A percentile compares a stretch with the other conserved stretches of the same genome.
Evolutionary conservation across 2,329 filamentous ascomycete species (phyloP).

Genomic region (Sporothrix brunneoviolacea): DNA sequence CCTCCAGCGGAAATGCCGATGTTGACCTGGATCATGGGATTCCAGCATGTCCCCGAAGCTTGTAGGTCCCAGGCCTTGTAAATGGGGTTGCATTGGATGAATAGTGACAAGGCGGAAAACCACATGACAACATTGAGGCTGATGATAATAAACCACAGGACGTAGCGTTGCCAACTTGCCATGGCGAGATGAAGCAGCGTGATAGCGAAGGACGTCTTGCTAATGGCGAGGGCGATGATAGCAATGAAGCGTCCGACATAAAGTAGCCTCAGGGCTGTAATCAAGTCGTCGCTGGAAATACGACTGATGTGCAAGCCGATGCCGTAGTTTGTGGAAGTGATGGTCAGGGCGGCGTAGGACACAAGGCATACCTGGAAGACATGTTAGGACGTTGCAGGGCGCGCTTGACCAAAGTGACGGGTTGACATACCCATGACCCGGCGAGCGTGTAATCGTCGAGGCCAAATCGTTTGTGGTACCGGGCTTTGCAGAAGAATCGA

Average conservation of each 20-base stretch:
- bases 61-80: constrained; percentile 14
- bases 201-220: constrained; percentile 23
- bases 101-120: constrained; percentile 17
- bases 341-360: constrained; percentile 14
- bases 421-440: no score
- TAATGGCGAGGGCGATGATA: constrained; percentile 20
- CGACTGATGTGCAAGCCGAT: constrained; percentile 15
- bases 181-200: constrained; percentile 20
- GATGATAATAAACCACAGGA: constrained; percentile 21
- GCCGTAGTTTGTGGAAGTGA: constrained; percentile 15
- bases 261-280: constrained; percentile 16
- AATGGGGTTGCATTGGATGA: constrained; percentile 17
- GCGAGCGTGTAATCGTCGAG: constrained; percentile 19
- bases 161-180: constrained; percentile 16
- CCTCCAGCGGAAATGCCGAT: constrained; percentile 19
- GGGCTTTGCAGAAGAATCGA: constrained; percentile 20
- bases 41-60: constrained; percentile 18
- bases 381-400: no score
- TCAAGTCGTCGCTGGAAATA: constrained; percentile 14
- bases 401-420: no score
- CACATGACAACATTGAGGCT: constrained; percentile 18
- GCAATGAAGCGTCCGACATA: constrained; percentile 21
- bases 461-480: constrained; percentile 15
- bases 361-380: constrained; percentile 19
- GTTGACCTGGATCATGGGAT: constrained; percentile 15